These are phyloP conservation scores for Bipolaris cookei DNA, from an alignment of 2,329 filamentous ascomycete species.

Conservation along the genomic window DNA sequence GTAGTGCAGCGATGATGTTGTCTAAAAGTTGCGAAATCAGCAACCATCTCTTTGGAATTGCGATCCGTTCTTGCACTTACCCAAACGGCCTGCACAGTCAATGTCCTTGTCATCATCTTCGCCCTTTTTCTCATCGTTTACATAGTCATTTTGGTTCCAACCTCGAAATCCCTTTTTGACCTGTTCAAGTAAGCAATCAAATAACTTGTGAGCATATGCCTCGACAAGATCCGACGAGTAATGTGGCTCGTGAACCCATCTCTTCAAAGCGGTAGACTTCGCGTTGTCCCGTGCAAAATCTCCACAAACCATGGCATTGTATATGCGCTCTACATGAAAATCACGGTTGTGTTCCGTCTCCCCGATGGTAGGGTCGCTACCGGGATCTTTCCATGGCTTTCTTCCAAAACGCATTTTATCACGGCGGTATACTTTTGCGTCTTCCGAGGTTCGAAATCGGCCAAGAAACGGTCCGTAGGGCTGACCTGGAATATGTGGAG, in stretches of 20 bases:
- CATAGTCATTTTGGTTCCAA: slow-evolving; percentile 47
- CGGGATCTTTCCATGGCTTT: slow-evolving; percentile 33
- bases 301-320: slow-evolving; percentile 42
- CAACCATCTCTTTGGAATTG: not conserved
- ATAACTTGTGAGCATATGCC: slow-evolving; percentile 43
- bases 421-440: slow-evolving; percentile 36
- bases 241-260: slow-evolving; percentile 42
- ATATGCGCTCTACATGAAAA: slow-evolving; percentile 37
- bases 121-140: slow-evolving; percentile 43
- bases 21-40: slow-evolving; percentile 6
- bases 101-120: slow-evolving; percentile 44
- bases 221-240: slow-evolving; percentile 41
- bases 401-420: slow-evolving; percentile 34
- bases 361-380: slow-evolving; percentile 31
- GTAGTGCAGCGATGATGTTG: slow-evolving; percentile 40
- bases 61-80: not conserved
- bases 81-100: slow-evolving; percentile 36
- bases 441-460: slow-evolving; percentile 26
- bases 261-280: slow-evolving; percentile 41
- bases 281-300: slow-evolving; percentile 41
- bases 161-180: slow-evolving; percentile 42
- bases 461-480: slow-evolving; percentile 31
- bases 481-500: slow-evolving; percentile 11
- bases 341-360: slow-evolving; percentile 27
- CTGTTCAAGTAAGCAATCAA: slow-evolving; percentile 41